A percentile compares a stretch with the other conserved stretches of the same genome.
phyloP scores from a whole-genome alignment of 306 rosid genomes.

The Inga laurina region DNA sequence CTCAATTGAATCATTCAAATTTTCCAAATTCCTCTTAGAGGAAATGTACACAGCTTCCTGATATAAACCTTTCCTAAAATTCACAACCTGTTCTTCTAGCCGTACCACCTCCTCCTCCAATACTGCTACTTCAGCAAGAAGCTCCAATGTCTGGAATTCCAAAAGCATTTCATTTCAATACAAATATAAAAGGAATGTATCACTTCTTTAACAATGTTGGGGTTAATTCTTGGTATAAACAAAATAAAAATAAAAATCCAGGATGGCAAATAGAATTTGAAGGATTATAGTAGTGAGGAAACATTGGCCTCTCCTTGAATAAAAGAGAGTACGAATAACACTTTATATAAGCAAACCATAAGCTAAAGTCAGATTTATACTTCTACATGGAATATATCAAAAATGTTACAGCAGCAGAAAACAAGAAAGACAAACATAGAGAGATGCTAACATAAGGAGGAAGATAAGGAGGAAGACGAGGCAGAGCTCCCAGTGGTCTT shows the following conservation, averaged over 20 bases:
- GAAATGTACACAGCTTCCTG: constrained; percentile 81
- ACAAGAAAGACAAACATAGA: not conserved
- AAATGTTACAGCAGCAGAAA: too few relatives aligned
- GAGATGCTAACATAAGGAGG: constrained; percentile 74
- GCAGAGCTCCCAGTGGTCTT: constrained; percentile 89
- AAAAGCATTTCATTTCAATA: not conserved
- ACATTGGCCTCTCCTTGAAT: too few relatives aligned
- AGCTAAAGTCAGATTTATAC: too few relatives aligned
- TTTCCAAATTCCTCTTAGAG: constrained; percentile 64
- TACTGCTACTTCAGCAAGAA: constrained; percentile 96
- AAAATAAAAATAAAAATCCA: too few relatives aligned
- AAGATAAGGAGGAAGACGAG: constrained; percentile 98
- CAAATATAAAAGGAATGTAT: not conserved
- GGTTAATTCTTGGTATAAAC: not conserved
- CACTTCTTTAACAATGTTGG: not conserved
- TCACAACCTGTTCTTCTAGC: constrained; percentile 86
- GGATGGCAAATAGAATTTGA: too few relatives aligned
- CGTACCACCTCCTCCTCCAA: constrained; percentile 91
- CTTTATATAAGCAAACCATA: too few relatives aligned
- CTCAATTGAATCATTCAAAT: constrained; percentile 40
- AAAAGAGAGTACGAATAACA: too few relatives aligned
- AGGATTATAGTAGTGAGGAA: too few relatives aligned
- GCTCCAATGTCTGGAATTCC: constrained; percentile 69
- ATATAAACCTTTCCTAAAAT: constrained; percentile 78
- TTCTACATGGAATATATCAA: too few relatives aligned